Conservation (phyloP, 495 filamentous ascomycete species). For the Xylona heveae region DNA sequence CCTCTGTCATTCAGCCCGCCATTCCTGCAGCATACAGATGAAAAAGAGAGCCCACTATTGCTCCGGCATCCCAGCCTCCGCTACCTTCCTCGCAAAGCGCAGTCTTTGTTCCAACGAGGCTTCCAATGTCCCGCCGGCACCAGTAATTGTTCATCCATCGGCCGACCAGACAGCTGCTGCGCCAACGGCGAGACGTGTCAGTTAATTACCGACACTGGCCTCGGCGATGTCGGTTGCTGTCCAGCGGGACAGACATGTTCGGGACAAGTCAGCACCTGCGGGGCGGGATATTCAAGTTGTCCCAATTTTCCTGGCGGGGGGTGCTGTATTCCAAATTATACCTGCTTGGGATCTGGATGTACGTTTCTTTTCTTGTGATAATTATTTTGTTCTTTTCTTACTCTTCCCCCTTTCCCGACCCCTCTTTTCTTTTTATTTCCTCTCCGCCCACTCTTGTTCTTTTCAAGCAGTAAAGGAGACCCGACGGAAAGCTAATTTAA, state of each 20-base stretch:
- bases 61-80: neutral
- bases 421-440: no score
- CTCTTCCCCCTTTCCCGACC: no score
- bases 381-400: neutral
- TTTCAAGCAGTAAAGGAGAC: no score
- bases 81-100: neutral
- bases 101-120: conserved; percentile 19
- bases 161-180: conserved; percentile 62
- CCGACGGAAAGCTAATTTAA: no score
- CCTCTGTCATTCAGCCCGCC: conserved; percentile 19
- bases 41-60: conserved; percentile 2
- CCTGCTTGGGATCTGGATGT: conserved; percentile 69
- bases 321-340: conserved; percentile 68
- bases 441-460: no score
- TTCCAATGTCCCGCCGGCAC: conserved; percentile 64
- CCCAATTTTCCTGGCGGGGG: conserved; percentile 51
- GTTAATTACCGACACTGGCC: conserved; percentile 46
- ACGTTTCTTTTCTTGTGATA: conserved; percentile 14
- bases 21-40: conserved; percentile 14
- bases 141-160: conserved; percentile 40
- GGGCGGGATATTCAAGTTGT: conserved; percentile 43
- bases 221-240: conserved; percentile 74
- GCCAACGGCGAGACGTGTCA: conserved; percentile 41
- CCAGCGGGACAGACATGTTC: conserved; percentile 46
- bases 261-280: conserved; percentile 40